Base-by-base conservation (phyloP, 345 rosid species). In the Linum usitatissimum region DNA sequence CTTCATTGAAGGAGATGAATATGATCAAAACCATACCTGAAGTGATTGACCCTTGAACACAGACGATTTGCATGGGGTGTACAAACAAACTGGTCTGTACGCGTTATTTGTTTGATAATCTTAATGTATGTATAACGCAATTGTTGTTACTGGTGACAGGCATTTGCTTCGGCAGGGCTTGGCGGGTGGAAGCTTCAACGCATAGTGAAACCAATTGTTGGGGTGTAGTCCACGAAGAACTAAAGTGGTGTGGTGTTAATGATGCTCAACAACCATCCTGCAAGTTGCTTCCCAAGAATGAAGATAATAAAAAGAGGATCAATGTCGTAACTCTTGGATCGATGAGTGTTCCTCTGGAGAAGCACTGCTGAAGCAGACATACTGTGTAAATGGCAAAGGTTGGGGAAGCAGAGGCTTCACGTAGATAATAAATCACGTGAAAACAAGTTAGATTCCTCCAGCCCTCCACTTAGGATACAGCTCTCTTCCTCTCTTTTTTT, bases 111-210 rank as follows among this genome's bases (percentile, higher is more conserved):
- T 34, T 7, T 4, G 1, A 34, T 7, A 45, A 10, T 10, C 51
- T 1, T 45, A 3, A 45, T 45, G 17, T 12, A 45, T 40, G 48
- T 40, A 40, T 7, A 12, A 6, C 8, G 5, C 48, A 40, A 12
- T 6, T 7, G 8, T 40, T 40, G 48, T 10, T 45, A 45, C 14
- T 45, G 51, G 51, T 45, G 51, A 54, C 85, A 93, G 99, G 96
- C 99, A 68, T 87, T 93, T 71, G 68, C 82, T 0, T 28, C 71
- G 34, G 91, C 99, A 30, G 97, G 97, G 64, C 82, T 80, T 60
- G 97, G 99, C 1, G 97, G 99, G 57, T 90, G 99, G 97, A 84
- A 84, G 75, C 96, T 93, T 71, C 85, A 80, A 40, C 91, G 90
- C 70, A 73, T 89, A 42, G 90, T 87, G 70, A 83, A 86, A 72